Percentiles rank a stretch among this genome's conserved stretches.
Evolutionary conservation across 768 basidiomycete genomes (phyloP).

Genomic region (Mycena latifolia): DNA sequence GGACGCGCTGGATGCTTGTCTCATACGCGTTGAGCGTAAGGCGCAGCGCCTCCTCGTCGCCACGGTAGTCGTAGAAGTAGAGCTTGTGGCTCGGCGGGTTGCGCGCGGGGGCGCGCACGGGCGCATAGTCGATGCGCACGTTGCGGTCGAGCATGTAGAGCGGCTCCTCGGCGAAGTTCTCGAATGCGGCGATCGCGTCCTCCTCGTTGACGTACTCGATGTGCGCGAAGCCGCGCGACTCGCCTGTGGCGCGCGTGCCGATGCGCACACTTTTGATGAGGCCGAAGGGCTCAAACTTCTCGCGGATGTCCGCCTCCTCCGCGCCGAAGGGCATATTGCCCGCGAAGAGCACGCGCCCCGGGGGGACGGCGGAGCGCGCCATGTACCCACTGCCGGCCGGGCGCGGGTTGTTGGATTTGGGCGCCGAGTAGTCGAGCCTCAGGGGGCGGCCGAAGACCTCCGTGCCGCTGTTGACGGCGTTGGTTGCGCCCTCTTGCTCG

Average conservation of each 20-base stretch:
- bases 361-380: slow-evolving; percentile 34
- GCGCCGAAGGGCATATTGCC: slow-evolving; percentile 67
- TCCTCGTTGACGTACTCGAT: slow-evolving; percentile 53
- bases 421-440: slow-evolving; percentile 42
- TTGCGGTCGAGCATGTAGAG: slow-evolving; percentile 62
- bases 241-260: slow-evolving; percentile 49
- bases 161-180: slow-evolving; percentile 56
- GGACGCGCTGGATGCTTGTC: slow-evolving; percentile 26
- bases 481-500: not conserved
- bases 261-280: slow-evolving; percentile 51
- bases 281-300: slow-evolving; percentile 60
- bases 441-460: slow-evolving; percentile 26
- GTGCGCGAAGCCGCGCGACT: slow-evolving; percentile 59
- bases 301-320: slow-evolving; percentile 54
- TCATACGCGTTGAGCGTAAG: slow-evolving; percentile 40
- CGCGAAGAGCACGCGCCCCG: slow-evolving; percentile 56
- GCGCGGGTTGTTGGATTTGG: not conserved
- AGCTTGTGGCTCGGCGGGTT: slow-evolving; percentile 46
- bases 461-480: not conserved
- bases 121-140: slow-evolving; percentile 56
- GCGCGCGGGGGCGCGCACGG: not conserved
- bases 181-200: slow-evolving; percentile 52
- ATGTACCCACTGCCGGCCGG: not conserved
- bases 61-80: slow-evolving; percentile 42
- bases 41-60: slow-evolving; percentile 43